Evolutionary conservation across 139 green algal genomes (phyloP), one percentile per base, ranked within the genome.

Genomic region (Coelastrella sp.): DNA sequence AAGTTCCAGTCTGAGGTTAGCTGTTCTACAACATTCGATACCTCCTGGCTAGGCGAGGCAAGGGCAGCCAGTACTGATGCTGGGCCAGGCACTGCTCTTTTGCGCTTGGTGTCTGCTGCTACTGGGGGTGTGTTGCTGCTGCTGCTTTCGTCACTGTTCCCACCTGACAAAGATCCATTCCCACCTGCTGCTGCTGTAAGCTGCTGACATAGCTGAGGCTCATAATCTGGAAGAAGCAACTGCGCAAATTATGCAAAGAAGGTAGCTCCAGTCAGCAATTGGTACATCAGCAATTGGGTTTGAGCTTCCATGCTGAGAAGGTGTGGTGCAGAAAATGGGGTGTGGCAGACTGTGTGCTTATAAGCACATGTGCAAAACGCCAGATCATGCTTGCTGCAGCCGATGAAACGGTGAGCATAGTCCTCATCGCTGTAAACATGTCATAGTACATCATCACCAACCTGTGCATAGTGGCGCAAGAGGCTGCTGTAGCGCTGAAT

Each of bases 391-490:
- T 4, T 78, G 20, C 68, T 78, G 68, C 68, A 25, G 68, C 22
- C 20, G 20, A 3, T 78, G 68, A 78, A 78, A 25, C 68, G 4
- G 1, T 25, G 20, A 25, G 3, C 22, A 78, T 1, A 78, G 22
- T 20, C 1, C n/a, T n/a, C n/a, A n/a, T n/a, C n/a, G n/a, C n/a
- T 49, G 35, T 49, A 5, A 3, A 49, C 35, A 49, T 49, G 35
- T 35, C 74, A 82, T 4, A 49, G 11, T 59, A 1, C 74, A 20
- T 49, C 74, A 59, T 14, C 25, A 63, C 85, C 60, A 17, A 90
- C 85, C 85, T 90, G 73, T 9, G 25, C 58, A 60, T 90, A 90
- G 74, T 90, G 85, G 14, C 60, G 20, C 73, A 90, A 73, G 58
- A 90, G 59, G 5, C n/a, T 11, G 7, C 22, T 24, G 10, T 78